Base-by-base conservation (phyloP, 441 rosid genomes). In the Erodium moschatum region DNA sequence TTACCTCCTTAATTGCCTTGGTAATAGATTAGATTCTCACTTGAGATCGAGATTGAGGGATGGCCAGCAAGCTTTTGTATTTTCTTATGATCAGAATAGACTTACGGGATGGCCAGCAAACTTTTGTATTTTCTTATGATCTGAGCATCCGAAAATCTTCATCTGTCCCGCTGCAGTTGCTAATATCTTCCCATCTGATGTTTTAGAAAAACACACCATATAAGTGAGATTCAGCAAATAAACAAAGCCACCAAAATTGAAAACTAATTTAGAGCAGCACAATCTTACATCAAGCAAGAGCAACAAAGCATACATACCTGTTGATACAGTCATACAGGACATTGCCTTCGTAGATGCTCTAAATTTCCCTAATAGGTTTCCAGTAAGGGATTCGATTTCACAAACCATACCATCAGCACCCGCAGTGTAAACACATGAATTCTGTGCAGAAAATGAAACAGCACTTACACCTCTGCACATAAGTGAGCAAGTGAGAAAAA, bases 31-130 rank as follows among this genome's bases (percentile, higher is more conserved):
- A n/a, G n/a, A n/a, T n/a, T n/a, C n/a, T n/a, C n/a, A n/a, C n/a
- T n/a, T n/a, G n/a, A n/a, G n/a, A n/a, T n/a, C n/a, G n/a, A n/a
- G n/a, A n/a, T n/a, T n/a, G n/a, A n/a, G n/a, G n/a, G n/a, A n/a
- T n/a, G n/a, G n/a, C n/a, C n/a, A n/a, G n/a, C n/a, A n/a, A n/a
- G n/a, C n/a, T n/a, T n/a, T n/a, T n/a, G n/a, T n/a, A n/a, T n/a
- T n/a, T n/a, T n/a, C n/a, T n/a, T n/a, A n/a, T n/a, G n/a, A n/a
- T 29, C 31, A 29, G 64, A 16, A 69, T 11, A 70, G 46, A 88
- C 99, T 94, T 88, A 94, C 97, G 58, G 98, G 96, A 75, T 91
- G 98, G 68, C 97, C 98, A 73, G 93, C 75, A 81, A 91, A 93
- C 80, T 91, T 93, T 79, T 89, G 96, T 40, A 84, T 81, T 76